These are phyloP conservation scores for Bruguiera hainesii DNA, from an alignment of 441 rosid species.

Conservation along the genomic window DNA sequence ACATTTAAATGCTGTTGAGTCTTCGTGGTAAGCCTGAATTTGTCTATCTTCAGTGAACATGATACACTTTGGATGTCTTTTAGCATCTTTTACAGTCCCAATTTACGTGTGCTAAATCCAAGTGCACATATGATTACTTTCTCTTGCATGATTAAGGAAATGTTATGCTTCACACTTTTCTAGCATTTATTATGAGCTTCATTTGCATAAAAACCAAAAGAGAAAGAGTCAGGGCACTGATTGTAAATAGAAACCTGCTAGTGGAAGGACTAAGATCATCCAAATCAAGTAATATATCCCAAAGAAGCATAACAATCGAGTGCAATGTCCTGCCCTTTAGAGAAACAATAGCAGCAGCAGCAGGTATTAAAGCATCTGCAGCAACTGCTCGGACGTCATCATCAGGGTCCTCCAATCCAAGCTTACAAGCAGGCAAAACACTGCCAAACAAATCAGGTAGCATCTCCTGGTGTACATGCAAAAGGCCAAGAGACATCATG, in stretches of 20 bases:
- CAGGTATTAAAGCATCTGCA: constrained; percentile 95
- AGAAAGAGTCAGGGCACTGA: background rate
- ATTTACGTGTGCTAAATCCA: no score
- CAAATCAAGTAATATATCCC: constrained; percentile 99
- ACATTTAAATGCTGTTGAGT: no score
- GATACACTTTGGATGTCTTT: no score
- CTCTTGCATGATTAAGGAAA: no score
- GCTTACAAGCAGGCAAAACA: constrained; percentile 91
- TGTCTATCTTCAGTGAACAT: no score
- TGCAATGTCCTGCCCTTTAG: constrained; percentile 75
- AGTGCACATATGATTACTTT: no score
- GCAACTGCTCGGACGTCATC: constrained; percentile 99
- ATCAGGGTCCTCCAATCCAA: constrained; percentile 98
- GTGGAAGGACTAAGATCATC: constrained; percentile 99
- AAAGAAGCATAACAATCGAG: constrained; percentile 90
- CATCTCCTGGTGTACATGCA: constrained; percentile 64
- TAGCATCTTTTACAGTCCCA: no score
- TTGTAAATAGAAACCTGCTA: constrained; percentile 61
- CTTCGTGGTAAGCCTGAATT: no score
- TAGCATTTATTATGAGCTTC: no score
- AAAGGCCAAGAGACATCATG: constrained; percentile 25
- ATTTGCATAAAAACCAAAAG: background rate
- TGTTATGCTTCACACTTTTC: no score
- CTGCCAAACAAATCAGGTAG: constrained; percentile 74
- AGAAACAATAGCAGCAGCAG: constrained; percentile 84